Conservation (phyloP, 2,329 filamentous ascomycete genomes). For the Dissoconium aciculare region DNA sequence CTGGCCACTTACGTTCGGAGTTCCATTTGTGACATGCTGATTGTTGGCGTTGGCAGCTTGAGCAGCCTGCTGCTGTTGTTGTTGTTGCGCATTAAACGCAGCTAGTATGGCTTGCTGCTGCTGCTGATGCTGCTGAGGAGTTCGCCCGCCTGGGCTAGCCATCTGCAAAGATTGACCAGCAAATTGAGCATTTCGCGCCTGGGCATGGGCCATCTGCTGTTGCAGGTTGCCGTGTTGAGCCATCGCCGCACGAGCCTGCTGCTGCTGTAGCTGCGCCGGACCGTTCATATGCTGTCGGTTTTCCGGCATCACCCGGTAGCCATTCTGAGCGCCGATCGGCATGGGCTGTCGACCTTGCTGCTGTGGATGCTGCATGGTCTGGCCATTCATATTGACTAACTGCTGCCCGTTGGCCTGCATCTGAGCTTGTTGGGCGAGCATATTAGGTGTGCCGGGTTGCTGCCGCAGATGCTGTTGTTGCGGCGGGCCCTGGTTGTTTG, state of each 20-base stretch:
- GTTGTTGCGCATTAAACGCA: slow-evolving; percentile 16
- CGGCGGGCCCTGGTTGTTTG: slow-evolving; percentile 1
- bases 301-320: no score
- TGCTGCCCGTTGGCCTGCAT: slow-evolving; percentile 29
- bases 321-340: no score
- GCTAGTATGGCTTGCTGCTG: slow-evolving; percentile 20
- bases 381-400: slow-evolving; percentile 32
- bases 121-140: slow-evolving; percentile 21
- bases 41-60: slow-evolving; percentile 6
- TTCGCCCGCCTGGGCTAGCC: slow-evolving; percentile 20
- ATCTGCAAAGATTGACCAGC: slow-evolving; percentile 17
- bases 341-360: slow-evolving; percentile 42
- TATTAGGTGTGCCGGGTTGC: slow-evolving; percentile 18
- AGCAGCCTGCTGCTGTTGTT: slow-evolving; percentile 8
- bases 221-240: slow-evolving; percentile 11
- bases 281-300: no score
- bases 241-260: slow-evolving; percentile 8
- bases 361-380: slow-evolving; percentile 35
- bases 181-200: slow-evolving; percentile 17
- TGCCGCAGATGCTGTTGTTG: slow-evolving; percentile 18
- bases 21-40: slow-evolving; percentile 13
- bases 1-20: slow-evolving; percentile 8
- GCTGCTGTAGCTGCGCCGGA: slow-evolving; percentile 48
- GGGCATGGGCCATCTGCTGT: slow-evolving; percentile 15
- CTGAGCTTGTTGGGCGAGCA: slow-evolving; percentile 19